A percentile compares a stretch with the other conserved stretches of the same genome.
These are phyloP conservation scores for Vanrija pseudolonga DNA, from an alignment of 1,284 basidiomycete species.

Conservation along the genomic window DNA sequence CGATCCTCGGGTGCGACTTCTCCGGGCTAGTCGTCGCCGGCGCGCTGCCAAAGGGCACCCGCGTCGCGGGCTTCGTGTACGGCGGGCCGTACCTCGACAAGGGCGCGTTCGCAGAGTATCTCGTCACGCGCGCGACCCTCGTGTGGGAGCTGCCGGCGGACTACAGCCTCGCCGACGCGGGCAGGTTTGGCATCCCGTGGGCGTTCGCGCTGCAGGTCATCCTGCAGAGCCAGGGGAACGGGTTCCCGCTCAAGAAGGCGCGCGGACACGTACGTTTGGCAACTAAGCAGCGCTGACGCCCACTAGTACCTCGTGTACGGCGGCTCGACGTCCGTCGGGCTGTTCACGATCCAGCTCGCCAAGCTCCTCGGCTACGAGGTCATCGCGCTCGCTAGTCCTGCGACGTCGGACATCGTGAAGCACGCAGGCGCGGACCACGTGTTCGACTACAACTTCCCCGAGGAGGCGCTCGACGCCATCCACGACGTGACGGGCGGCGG, in stretches of 20 bases:
- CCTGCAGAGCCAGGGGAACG: constrained; percentile 8
- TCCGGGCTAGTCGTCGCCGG: constrained; percentile 50
- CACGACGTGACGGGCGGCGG: constrained; percentile 33
- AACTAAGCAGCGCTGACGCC: background rate
- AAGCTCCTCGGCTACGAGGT: constrained; percentile 52
- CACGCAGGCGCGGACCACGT: constrained; percentile 51
- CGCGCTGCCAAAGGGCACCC: constrained; percentile 41
- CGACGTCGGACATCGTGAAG: constrained; percentile 50
- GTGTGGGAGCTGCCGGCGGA: constrained; percentile 24
- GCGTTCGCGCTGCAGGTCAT: constrained; percentile 17
- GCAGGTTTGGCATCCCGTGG: constrained; percentile 49
- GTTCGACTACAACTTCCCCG: constrained; percentile 28
- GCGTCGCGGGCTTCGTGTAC: constrained; percentile 53
- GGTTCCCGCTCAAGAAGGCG: constrained; percentile 14
- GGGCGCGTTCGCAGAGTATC: constrained; percentile 51
- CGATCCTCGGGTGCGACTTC: constrained; percentile 41
- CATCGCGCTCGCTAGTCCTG: constrained; percentile 48
- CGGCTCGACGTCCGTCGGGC: constrained; percentile 51
- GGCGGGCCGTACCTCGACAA: constrained; percentile 46
- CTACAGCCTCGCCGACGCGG: constrained; percentile 46
- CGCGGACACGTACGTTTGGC: constrained; percentile 20
- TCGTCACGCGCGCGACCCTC: constrained; percentile 31
- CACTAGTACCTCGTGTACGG: constrained; percentile 51
- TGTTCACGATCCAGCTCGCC: constrained; percentile 53
- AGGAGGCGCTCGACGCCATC: constrained; percentile 23